phyloP scores from a whole-genome alignment of 1,139 yeast genomes.

The Kurtzmaniella quercitrusa region DNA sequence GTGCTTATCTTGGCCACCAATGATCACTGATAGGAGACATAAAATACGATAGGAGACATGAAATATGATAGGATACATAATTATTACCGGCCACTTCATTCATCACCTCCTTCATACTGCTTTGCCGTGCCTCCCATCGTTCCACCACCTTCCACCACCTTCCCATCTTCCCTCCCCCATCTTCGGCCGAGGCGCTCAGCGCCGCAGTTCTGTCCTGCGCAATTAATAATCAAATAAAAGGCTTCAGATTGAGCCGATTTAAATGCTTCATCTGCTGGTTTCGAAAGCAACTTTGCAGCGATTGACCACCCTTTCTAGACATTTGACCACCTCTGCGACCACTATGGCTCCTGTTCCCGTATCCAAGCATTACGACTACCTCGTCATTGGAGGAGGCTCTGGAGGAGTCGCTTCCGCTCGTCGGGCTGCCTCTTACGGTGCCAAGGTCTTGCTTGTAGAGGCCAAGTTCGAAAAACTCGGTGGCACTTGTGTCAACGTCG shows the following conservation, averaged over 20 bases:
- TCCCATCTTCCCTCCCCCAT: not conserved
- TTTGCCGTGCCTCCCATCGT: not conserved
- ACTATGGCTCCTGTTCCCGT: slow-evolving; percentile 49
- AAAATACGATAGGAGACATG: no score
- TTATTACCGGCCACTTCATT: no score
- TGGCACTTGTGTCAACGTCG: slow-evolving; percentile 98
- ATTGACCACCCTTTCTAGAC: slow-evolving; percentile 20
- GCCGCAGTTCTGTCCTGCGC: not conserved
- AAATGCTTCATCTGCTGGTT: not conserved
- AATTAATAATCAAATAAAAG: not conserved
- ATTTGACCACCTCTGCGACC: slow-evolving; percentile 18
- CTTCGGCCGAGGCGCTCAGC: not conserved
- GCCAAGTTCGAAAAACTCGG: slow-evolving; percentile 68
- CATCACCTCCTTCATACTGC: slow-evolving; percentile 6
- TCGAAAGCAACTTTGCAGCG: slow-evolving; percentile 13
- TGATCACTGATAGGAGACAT: no score
- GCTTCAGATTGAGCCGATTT: not conserved
- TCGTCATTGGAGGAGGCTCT: slow-evolving; percentile 99
- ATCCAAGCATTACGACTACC: slow-evolving; percentile 69
- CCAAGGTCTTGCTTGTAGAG: slow-evolving; percentile 79
- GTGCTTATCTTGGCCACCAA: no score
- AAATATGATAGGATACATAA: no score
- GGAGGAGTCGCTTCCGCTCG: slow-evolving; percentile 99
- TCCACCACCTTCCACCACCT: not conserved
- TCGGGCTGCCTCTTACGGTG: slow-evolving; percentile 92